These are phyloP conservation scores for Schwanniomyces pseudopolymorphus DNA, from an alignment of 805 yeast genomes.

Conservation along the genomic window DNA sequence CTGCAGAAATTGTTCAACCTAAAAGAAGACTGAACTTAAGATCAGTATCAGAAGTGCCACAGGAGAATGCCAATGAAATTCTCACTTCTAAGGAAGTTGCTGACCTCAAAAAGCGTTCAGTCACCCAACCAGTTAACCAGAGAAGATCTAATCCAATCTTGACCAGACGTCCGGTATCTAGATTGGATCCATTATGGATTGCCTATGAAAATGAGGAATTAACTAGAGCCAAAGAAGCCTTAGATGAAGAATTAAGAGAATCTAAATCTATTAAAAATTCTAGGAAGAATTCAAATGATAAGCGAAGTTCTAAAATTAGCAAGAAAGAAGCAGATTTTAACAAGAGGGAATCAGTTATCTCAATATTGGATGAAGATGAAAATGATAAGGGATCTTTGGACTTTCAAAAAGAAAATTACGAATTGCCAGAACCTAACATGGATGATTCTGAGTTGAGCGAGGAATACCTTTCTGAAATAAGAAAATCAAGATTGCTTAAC, in stretches of 20 bases:
- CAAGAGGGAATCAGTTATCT: slow-evolving; percentile 36
- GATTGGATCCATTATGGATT: slow-evolving; percentile 55
- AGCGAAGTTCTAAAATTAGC: slow-evolving; percentile 6
- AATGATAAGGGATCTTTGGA: neutral
- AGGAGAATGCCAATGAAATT: slow-evolving; percentile 23
- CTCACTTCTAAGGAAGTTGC: slow-evolving; percentile 48
- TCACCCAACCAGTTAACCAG: slow-evolving; percentile 39
- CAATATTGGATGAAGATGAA: slow-evolving; percentile 16
- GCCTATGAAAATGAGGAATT: slow-evolving; percentile 50
- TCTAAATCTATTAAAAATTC: slow-evolving; percentile 10
- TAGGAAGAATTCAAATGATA: slow-evolving; percentile 6
- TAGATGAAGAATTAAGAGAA: slow-evolving; percentile 32
- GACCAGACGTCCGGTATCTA: slow-evolving; percentile 56
- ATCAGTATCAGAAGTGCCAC: slow-evolving; percentile 36
- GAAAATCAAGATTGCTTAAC: slow-evolving; percentile 44
- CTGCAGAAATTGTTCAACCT: slow-evolving; percentile 33
- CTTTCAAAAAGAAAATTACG: slow-evolving; percentile 19
- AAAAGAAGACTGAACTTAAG: slow-evolving; percentile 34
- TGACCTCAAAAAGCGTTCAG: slow-evolving; percentile 44
- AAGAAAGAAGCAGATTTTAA: slow-evolving; percentile 6
- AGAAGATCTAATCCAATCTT: slow-evolving; percentile 36
- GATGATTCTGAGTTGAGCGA: slow-evolving; percentile 38
- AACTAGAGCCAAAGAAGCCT: slow-evolving; percentile 44
- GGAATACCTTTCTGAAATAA: slow-evolving; percentile 45
- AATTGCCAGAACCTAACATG: slow-evolving; percentile 37